Evolutionary conservation across 1,139 yeast species (phyloP).

Genomic region (Lodderomyces orthopsilosis): DNA sequence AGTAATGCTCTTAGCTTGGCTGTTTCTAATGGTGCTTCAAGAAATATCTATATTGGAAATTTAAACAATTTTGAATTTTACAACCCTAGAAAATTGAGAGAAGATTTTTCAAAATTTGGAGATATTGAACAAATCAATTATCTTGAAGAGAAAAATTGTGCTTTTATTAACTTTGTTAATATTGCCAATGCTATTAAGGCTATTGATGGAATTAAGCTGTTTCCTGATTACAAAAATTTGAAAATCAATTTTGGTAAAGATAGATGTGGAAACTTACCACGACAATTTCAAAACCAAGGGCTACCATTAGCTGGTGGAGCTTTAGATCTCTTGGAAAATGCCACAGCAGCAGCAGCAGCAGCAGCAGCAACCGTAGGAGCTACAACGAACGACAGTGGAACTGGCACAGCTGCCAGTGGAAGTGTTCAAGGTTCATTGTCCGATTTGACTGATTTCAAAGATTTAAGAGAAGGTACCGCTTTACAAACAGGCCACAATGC

Average conservation of each 20-base stretch:
- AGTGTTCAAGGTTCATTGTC: background rate
- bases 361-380: background rate
- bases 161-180: conserved; percentile 75
- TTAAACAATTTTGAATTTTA: conserved; percentile 48
- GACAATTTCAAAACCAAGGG: conserved; percentile 40
- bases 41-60: conserved; percentile 87
- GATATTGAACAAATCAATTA: conserved; percentile 78
- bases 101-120: conserved; percentile 73
- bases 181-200: conserved; percentile 84
- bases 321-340: conserved; percentile 18
- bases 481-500: conserved; percentile 1
- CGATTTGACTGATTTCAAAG: conserved; percentile 2
- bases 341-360: background rate
- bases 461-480: background rate
- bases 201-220: conserved; percentile 57
- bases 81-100: conserved; percentile 53
- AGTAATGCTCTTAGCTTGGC: conserved; percentile 79
- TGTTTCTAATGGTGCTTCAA: conserved; percentile 89
- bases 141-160: conserved; percentile 76
- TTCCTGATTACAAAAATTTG: conserved; percentile 53
- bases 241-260: conserved; percentile 86
- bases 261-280: conserved; percentile 84
- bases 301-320: conserved; percentile 11
- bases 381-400: background rate
- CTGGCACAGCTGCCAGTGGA: background rate